Evolutionary conservation across 2,329 filamentous ascomycete genomes (phyloP), one percentile per base, ranked within the genome.

Genomic region (Rosellinia necatrix): DNA sequence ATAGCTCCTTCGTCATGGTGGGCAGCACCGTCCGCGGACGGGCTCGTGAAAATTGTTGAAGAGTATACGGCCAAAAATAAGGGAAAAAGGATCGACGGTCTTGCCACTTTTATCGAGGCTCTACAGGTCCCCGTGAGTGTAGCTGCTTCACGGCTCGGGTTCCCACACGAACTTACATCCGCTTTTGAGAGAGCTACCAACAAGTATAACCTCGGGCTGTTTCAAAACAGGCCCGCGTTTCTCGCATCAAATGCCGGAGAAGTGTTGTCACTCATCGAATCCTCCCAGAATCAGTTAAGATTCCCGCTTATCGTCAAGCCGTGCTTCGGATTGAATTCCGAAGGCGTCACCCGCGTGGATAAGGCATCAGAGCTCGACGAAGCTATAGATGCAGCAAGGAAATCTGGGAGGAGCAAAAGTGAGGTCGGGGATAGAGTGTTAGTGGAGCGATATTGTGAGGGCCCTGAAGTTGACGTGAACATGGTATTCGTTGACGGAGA

Each of bases 251-350:
- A 50, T 12, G 54, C 64, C 10, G 57, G 62, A 15, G 67, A 66
- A 21, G 64, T 65, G 2, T 7, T 64, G 9, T 29, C 42, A 1
- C 61, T 64, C 22, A 48, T 57, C 12, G 10, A 29, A 6, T 27
- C 43, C 6, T 32, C 27, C 6, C 32, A 41, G 4, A 60, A 62
- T n/a, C 41, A 56, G 4, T 56, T 68, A 3, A 21, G 47, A 4
- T 68, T 64, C 21, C 67, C 67, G 3, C 27, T 69, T 6, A 66
- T 69, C n/a, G 53, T 69, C 49, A 69, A 69, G 49, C 67, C 67
- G 9, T 59, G 64, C 37, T 57, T 65, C 29, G 67, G 66, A 3
- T 51, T 68, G 0, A 68, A 67, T 51, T 69, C 67, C 8, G 65
- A 69, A 29, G 66, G 66, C 3, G 64, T 69, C 13, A 60, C 65